phyloP scores from a whole-genome alignment of 1,284 basidiomycete species.

The Microbotryum silenes-acaulis region DNA sequence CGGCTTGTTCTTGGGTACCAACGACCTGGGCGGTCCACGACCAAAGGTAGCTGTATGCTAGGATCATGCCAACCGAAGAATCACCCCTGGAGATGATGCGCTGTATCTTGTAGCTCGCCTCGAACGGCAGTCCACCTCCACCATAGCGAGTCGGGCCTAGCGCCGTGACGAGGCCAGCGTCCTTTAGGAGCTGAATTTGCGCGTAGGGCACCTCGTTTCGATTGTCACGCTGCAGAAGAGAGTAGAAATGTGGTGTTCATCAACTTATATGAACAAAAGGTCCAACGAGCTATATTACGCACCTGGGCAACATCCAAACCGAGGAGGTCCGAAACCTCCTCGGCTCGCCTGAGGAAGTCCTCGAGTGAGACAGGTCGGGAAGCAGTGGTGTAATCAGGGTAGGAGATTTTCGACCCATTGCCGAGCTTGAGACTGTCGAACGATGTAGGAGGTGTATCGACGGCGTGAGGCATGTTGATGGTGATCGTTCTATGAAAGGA shows the following conservation, averaged over 20 bases:
- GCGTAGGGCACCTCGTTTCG: slow-evolving; percentile 39
- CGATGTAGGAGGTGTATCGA: slow-evolving; percentile 4
- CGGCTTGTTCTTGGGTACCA: slow-evolving; percentile 36
- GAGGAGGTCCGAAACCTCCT: slow-evolving; percentile 36
- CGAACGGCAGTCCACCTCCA: slow-evolving; percentile 36
- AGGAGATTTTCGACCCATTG: not conserved
- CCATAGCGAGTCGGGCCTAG: slow-evolving; percentile 36
- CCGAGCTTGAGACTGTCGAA: slow-evolving; percentile 7
- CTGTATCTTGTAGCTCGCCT: slow-evolving; percentile 36
- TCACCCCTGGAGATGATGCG: slow-evolving; percentile 38
- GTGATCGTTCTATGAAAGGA: too few relatives aligned
- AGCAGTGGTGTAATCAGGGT: slow-evolving; percentile 1
- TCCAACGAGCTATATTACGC: not conserved
- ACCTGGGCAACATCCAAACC: slow-evolving; percentile 34
- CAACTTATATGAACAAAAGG: too few relatives aligned
- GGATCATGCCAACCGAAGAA: slow-evolving; percentile 36
- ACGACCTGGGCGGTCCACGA: slow-evolving; percentile 36
- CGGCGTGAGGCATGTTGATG: not conserved
- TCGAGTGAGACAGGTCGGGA: slow-evolving; percentile 32
- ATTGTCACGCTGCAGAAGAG: slow-evolving; percentile 31
- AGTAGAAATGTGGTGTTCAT: too few relatives aligned
- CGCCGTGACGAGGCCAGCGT: slow-evolving; percentile 37
- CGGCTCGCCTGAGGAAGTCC: slow-evolving; percentile 35
- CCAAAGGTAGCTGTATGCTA: slow-evolving; percentile 35
- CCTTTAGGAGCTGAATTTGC: slow-evolving; percentile 39